Evolutionary conservation across 192 early-diverging fungal species (phyloP), one percentile per base, ranked within the genome.

Genomic region (Pilaira anomala): DNA sequence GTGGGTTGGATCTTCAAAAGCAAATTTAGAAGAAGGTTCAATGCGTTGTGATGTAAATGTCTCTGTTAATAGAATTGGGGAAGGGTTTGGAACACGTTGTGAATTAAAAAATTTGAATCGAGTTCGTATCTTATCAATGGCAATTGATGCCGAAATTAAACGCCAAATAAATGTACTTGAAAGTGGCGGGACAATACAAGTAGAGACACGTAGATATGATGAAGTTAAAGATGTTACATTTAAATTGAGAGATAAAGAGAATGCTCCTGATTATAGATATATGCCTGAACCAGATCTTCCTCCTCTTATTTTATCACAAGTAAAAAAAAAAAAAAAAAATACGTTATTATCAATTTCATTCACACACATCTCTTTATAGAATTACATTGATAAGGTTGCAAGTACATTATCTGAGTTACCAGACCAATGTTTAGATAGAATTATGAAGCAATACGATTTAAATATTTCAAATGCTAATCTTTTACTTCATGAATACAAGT

Each of bases 41-140:
- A 81, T 93, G 76, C 80, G 95, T 25, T 93, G 91, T 53, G 95
- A 98, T 76, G 89, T 96, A 50, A 98, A 98, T 62, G 89, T 98
- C 7, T 95, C 93, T 1, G 92, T 95, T 6, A 84, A 82, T 49
- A 64, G 77, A 41, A 60, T 64, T 7, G 75, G 74, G 14, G 72
- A 76, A 39, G 68, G 80, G 0, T 87, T 82, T 51, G 87, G 88
- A 8, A 78, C 78, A 7, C 76, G 88, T 4, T 89, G 88, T 63
- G 91, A 93, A 61, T 67, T 93, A 24, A 93, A 93, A 55, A 93
- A 93, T 64, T 63, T 93, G 21, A 91, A 91, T 64, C 90, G 87
- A 48, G 69, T 93, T 11, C 84, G 83, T 51, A 79, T 83, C 9
- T 72, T 93, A 18, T 73, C 82, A 30, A 71, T 77, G n/a, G 89